Base-by-base conservation (phyloP, 2,329 filamentous ascomycete species). In the Diaporthe destruens region DNA sequence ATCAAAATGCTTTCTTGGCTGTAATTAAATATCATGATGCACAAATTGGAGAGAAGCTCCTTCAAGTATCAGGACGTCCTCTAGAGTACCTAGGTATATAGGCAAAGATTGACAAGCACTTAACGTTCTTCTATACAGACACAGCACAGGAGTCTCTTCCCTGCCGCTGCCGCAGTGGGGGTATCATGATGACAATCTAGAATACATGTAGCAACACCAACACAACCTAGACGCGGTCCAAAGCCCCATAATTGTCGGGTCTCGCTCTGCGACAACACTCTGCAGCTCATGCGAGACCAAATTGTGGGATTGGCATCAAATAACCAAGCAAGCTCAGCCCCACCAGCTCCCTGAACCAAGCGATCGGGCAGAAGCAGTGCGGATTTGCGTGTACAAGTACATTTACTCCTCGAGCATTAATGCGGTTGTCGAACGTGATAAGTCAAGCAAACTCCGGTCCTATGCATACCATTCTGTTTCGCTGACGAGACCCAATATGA, bases 181-280 rank as follows among this genome's bases (percentile, higher is more conserved):
- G 61, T 66, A 66, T 66, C 61, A 66, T 66, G 61, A 53, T 66
- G 61, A 65, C 61, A 66, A 34, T 66, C 61, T 53, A 66, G 47
- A 63, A 53, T 66, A 66, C 61, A 66, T 51, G 61, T 36, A 65
- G 44, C 20, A 65, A 36, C 61, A 51, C 44, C 59, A 51, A 65
- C 47, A 65, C 61, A 51, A 65, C 47, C 39, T 42, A 42, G 42
- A 34, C 25, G 20, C 25, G 25, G 14, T 25, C 36, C 59, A 65
- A 49, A 47, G 57, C 20, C 25, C 57, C 25, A 49, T 29, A 7
- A 20, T 18, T 4, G 3, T n/a, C 12, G 5, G 32, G 1, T 53
- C 11, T 49, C 20, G n/a, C 39, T 63, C 32, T n/a, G 16, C 32
- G 49, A 20, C 14, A 39, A 39, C 47, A 29, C n/a, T 20, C 16